Evolutionary conservation across 139 green algal species (phyloP).

Genomic region (Picochlorum sp.): DNA sequence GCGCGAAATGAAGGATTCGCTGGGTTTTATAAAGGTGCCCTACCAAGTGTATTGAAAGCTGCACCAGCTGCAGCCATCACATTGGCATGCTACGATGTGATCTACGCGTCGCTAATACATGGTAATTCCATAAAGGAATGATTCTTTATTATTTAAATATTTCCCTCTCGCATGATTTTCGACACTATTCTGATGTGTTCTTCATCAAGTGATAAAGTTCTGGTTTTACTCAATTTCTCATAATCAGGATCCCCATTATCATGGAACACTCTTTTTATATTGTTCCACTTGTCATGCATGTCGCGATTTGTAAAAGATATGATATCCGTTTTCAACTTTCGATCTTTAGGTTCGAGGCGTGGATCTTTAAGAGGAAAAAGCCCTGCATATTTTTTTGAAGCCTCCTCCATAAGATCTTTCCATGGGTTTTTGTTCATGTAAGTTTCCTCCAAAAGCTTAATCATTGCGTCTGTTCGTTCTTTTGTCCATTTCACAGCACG

Average conservation of each 20-base stretch:
- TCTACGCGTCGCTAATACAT: constrained; percentile 6
- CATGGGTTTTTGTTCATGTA: no score
- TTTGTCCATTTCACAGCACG: no score
- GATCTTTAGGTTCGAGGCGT: not conserved
- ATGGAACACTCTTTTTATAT: not conserved
- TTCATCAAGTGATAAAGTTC: no score
- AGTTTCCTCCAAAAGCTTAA: no score
- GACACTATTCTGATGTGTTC: no score
- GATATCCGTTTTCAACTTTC: not conserved
- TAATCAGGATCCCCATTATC: not conserved
- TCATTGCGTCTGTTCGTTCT: no score
- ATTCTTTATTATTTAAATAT: not conserved
- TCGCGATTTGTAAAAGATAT: not conserved
- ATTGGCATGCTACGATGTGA: constrained; percentile 70
- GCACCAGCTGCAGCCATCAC: constrained; percentile 87
- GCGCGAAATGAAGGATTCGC: constrained; percentile 52
- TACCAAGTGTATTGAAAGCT: constrained; percentile 87
- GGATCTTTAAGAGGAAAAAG: no score
- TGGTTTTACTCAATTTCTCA: no score
- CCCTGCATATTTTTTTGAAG: no score
- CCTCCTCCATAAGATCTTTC: no score
- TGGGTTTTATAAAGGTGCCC: constrained; percentile 90
- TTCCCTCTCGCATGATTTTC: no score
- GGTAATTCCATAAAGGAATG: not conserved
- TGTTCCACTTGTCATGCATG: constrained; percentile 36